These are phyloP conservation scores for Vitrella brassicaformis DNA, from an alignment of 73 alveolate species.

Conservation along the genomic window DNA sequence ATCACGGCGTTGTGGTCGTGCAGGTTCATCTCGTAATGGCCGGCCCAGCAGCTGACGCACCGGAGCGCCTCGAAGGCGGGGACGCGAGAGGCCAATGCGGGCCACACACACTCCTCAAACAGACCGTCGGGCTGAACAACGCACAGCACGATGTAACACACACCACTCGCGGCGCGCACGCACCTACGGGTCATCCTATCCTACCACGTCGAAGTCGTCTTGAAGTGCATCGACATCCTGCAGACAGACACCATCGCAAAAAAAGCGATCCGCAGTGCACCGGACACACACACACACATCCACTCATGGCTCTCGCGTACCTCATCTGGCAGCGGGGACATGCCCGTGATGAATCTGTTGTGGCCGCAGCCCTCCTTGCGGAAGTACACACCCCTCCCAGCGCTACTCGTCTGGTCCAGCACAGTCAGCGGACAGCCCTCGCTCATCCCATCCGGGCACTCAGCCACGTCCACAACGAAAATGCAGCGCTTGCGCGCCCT, in stretches of 20 bases:
- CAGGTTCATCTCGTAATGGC: neutral
- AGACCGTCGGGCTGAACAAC: neutral
- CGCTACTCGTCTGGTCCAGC: neutral
- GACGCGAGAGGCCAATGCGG: neutral
- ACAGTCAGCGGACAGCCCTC: neutral
- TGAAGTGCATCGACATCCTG: neutral
- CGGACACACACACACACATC: too few species aligned
- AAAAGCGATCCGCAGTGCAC: too few species aligned
- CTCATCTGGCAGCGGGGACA: neutral
- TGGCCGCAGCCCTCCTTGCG: neutral
- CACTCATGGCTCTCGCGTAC: too few species aligned
- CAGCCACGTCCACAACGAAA: neutral
- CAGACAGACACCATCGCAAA: too few species aligned
- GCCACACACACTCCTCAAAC: neutral
- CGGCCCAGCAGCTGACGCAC: too few species aligned
- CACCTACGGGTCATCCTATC: neutral
- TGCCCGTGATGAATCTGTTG: neutral
- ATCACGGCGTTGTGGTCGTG: neutral
- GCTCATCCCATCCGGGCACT: too few species aligned
- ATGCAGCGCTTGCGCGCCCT: neutral
- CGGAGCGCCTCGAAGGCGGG: neutral
- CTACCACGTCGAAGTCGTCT: neutral
- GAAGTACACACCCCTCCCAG: neutral
- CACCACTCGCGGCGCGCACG: neutral
- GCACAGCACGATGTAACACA: neutral